Evolutionary conservation across 2,329 filamentous ascomycete species (phyloP), one percentile per base, ranked within the genome.

Genomic region (Seiridium unicorne): DNA sequence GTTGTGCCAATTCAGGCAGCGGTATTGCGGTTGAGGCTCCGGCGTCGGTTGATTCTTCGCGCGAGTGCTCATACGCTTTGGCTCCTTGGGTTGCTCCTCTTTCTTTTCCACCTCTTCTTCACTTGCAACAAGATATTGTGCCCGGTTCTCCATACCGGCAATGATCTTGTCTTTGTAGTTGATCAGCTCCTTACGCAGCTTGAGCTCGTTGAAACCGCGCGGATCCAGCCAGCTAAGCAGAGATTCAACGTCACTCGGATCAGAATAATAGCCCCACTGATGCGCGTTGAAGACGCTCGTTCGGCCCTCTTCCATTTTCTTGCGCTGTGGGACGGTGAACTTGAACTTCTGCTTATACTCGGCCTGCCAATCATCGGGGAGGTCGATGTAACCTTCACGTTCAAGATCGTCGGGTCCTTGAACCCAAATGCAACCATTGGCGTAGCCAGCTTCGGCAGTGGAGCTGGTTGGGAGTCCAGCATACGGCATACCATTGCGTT

Each of bases 401-500:
- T 97, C 93, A 71, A 96, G 85, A 60, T 94, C 89, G 72, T 97
- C 92, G 0, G 95, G 95, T 0, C 95, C 95, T 75, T 99, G 95
- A 11, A 99, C 88, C 95, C 95, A 99, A 60, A 99, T 84, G 61
- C 94, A 91, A 7, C 92, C 95, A 72, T 98, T 99, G 46, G 94
- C 93, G 71, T 98, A 99, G 7, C 86, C 89, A 31, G 94, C 93
- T 51, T 88, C 82, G 1, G 92, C 90, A 1, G 94, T 98, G 13
- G 93, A 97, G 74, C 92, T 96, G 64, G 85, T 86, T 0, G 93
- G 93, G 59, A 97, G 82, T 4, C 95, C 95, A 38, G 84, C 92
- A 69, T 94, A 97, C 0, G 95, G 95, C 93, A 98, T 98, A 32
- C 93, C 95, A 70, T 98, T 99, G 63, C 94, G 89, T 76, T 99